A percentile compares a stretch with the other conserved stretches of the same genome.
Conservation (phyloP, 768 basidiomycete genomes). For the Hypholoma fasciculare region DNA sequence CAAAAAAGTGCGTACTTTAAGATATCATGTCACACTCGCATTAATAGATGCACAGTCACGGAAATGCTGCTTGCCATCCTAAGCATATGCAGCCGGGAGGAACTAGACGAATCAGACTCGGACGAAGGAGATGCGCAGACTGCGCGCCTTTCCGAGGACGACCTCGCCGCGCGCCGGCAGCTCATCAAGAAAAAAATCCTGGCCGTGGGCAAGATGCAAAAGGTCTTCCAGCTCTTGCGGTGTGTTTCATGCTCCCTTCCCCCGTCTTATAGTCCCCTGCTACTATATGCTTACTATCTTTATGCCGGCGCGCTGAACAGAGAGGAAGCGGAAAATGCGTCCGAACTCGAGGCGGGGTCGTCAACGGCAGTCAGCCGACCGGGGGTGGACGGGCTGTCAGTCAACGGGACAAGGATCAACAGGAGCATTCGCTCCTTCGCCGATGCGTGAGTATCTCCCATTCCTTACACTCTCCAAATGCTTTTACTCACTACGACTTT, state of each 20-base stretch:
- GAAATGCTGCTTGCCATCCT: slow-evolving; percentile 97
- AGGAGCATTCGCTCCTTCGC: slow-evolving; percentile 70
- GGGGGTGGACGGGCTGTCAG: slow-evolving; percentile 58
- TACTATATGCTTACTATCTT: not conserved
- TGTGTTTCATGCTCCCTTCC: slow-evolving; percentile 35
- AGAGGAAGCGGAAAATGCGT: slow-evolving; percentile 78
- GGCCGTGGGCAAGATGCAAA: slow-evolving; percentile 94
- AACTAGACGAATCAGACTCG: slow-evolving; percentile 63
- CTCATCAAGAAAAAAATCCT: slow-evolving; percentile 98
- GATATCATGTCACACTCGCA: slow-evolving; percentile 4
- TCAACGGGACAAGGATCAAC: slow-evolving; percentile 59
- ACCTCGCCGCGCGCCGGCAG: slow-evolving; percentile 73
- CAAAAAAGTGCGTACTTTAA: slow-evolving; percentile 76
- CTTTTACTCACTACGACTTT: not conserved
- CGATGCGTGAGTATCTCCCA: slow-evolving; percentile 59
- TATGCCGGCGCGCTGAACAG: slow-evolving; percentile 31
- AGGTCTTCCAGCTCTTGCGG: slow-evolving; percentile 95
- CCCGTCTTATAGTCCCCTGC: not conserved
- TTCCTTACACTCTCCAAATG: not conserved
- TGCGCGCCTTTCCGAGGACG: slow-evolving; percentile 30
- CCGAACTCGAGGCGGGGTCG: slow-evolving; percentile 51
- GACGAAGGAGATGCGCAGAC: slow-evolving; percentile 38
- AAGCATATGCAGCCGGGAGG: slow-evolving; percentile 91
- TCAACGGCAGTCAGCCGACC: slow-evolving; percentile 28
- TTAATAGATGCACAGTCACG: slow-evolving; percentile 58